Conservation (phyloP, 805 yeast species). For the Cyberlindnera euphorbiae region DNA sequence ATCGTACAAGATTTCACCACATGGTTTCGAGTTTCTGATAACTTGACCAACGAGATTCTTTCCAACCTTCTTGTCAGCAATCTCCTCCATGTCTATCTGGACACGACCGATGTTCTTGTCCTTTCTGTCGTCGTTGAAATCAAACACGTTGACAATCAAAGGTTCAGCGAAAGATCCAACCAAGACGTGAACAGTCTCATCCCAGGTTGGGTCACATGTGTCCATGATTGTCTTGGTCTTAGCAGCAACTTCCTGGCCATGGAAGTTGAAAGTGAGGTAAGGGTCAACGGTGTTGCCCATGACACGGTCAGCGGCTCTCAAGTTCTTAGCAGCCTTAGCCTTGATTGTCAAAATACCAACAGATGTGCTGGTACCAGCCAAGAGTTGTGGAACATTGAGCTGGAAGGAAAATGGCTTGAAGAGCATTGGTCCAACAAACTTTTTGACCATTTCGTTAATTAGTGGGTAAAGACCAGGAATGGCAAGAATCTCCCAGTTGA, state of each 20-base stretch:
- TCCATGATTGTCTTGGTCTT: slow-evolving; percentile 65
- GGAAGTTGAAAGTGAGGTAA: slow-evolving; percentile 68
- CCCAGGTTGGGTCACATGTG: slow-evolving; percentile 74
- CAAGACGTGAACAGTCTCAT: slow-evolving; percentile 69
- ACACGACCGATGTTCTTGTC: slow-evolving; percentile 79
- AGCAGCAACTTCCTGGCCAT: slow-evolving; percentile 56
- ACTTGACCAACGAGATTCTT: slow-evolving; percentile 50
- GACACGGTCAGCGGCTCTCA: slow-evolving; percentile 62
- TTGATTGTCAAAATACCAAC: slow-evolving; percentile 79
- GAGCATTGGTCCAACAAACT: slow-evolving; percentile 84
- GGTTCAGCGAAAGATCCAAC: slow-evolving; percentile 78
- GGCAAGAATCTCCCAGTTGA: slow-evolving; percentile 82
- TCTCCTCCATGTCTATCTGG: slow-evolving; percentile 64
- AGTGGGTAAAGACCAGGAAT: slow-evolving; percentile 84
- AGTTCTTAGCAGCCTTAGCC: slow-evolving; percentile 58
- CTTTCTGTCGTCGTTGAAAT: slow-evolving; percentile 73
- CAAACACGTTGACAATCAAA: slow-evolving; percentile 64
- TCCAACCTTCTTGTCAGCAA: slow-evolving; percentile 50
- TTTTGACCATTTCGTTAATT: slow-evolving; percentile 78
- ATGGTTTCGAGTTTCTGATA: slow-evolving; percentile 75
- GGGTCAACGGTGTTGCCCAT: slow-evolving; percentile 86
- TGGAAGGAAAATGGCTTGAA: slow-evolving; percentile 91
- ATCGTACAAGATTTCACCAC: slow-evolving; percentile 71
- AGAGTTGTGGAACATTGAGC: slow-evolving; percentile 82
- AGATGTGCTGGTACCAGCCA: slow-evolving; percentile 84